Percentiles rank a stretch among this genome's conserved stretches.
Conservation (phyloP, 768 basidiomycete genomes). For the Lentinula aciculospora region DNA sequence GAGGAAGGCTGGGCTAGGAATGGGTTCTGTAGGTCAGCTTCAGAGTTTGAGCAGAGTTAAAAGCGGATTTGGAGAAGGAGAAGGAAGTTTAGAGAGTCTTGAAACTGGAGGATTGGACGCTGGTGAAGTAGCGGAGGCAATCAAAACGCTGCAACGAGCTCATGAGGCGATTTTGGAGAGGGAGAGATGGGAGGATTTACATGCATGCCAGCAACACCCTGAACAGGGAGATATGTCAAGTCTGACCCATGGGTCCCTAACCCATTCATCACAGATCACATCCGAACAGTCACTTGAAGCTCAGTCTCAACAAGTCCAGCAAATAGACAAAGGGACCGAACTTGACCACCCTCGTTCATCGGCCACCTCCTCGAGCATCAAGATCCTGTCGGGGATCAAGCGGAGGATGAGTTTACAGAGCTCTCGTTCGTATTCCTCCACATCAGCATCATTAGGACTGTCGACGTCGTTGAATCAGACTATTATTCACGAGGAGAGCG, state of each 20-base stretch:
- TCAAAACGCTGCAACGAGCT: slow-evolving; percentile 72
- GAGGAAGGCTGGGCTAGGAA: background rate
- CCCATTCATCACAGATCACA: background rate
- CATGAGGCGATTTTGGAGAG: slow-evolving; percentile 41
- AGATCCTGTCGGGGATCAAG: background rate
- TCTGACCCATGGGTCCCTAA: background rate
- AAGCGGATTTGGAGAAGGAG: slow-evolving; percentile 13
- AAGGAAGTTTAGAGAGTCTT: slow-evolving; percentile 25
- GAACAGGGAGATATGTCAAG: background rate
- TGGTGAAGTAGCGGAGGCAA: slow-evolving; percentile 74
- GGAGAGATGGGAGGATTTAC: slow-evolving; percentile 8
- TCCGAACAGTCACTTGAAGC: background rate
- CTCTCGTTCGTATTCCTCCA: background rate
- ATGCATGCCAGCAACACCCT: background rate
- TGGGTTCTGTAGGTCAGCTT: background rate
- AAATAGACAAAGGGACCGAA: background rate
- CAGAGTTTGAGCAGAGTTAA: background rate
- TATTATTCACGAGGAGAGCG: background rate
- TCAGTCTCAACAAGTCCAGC: background rate
- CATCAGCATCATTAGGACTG: background rate
- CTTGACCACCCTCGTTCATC: background rate
- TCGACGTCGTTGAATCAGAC: background rate
- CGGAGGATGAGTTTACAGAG: background rate
- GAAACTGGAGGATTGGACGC: slow-evolving; percentile 13
- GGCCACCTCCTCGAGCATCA: background rate